Base-by-base conservation (phyloP, 176 grass and related monocot genomes). In the Ensete glaucum region DNA sequence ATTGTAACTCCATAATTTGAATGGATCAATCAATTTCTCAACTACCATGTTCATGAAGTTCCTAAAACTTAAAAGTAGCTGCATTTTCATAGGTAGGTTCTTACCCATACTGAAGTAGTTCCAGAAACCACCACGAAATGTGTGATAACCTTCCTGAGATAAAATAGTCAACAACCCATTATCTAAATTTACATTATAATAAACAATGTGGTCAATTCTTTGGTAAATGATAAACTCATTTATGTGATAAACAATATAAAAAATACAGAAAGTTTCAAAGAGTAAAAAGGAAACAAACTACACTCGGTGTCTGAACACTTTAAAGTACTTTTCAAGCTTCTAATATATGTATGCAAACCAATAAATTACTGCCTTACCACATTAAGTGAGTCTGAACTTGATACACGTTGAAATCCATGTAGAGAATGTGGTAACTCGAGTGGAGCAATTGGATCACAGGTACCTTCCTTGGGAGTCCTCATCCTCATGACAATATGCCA, bases 41-140 rank as follows among this genome's bases (percentile, higher is more conserved):
- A 67, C 12, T 14, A 67, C 21, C 12, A 67, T 67, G 12, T 70
- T 3, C 10, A 70, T 24, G 25, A 69, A 49, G 54, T 16, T 69
- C n/a, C 53, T 9, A 52, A 82, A 49, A 81, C 53, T 21, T 73
- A 77, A 34, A 85, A 10, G 3, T 15, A 26, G 52, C 14, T 3
- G 15, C 9, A 1, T 60, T 60, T 50, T 11, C 1, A 50, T 1
- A 50, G 2, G 9, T 54, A 75, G 19, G 56, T 21, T 52, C 84
- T 87, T 84, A 97, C 90, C 90, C 88, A 97, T 93, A 73, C 90
- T 97, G 75, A 97, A 97, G 53, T 93, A 97, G 74, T 97, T 97
- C 94, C 94, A 97, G 64, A 97, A 97, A 58, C 94, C 94, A 50
- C 94, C 90, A 48, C 85, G 90, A 67, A 88, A 91, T 82, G 94